Base-by-base conservation (phyloP, 306 rosid species). In the Lagenaria siceraria region DNA sequence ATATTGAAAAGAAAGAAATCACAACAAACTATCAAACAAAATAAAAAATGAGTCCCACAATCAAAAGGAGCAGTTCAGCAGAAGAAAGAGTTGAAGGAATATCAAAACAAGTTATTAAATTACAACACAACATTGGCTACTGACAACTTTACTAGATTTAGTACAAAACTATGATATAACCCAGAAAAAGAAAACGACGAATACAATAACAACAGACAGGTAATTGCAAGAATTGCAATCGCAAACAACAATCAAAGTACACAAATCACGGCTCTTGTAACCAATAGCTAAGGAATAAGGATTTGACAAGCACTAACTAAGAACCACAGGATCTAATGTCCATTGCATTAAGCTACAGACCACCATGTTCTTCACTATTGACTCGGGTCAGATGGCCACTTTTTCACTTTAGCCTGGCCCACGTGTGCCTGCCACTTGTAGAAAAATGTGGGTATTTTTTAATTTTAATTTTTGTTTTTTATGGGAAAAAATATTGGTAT, bases 341-440 rank as follows among this genome's bases (percentile, higher is more conserved):
- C 76, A 71, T 71, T 46, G 24, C 55, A 48, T 71, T 46, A 48
- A 71, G 76, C 58, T 72, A 49, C 10, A 72, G 61, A 72, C 21
- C 42, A 49, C 27, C 25, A 49, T 49, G 58, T 71, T 71, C 56
- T 46, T 49, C 76, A 71, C 40, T 48, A 43, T 71, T 43, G 10
- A 68, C 31, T 53, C 8, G 19, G 46, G 48, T 53, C 49, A 18
- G 78, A 75, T 21, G 36, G 69, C 56, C 43, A 60, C 71, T 24
- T 22, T 42, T 42, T 51, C 29, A 25, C 69, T 76, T 42, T 35
- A 21, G 68, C n/a, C 52, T 36, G 72, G 80, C 78, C 78, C 78
- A 75, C 65, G 55, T 63, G 42, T 61, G 80, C 46, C 46, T 77
- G 73, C 80, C 73, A 77, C 80, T 77, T n/a, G 73, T 38, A 48